phyloP scores from a whole-genome alignment of 2,329 filamentous ascomycete genomes.

The Coccinonectria pachysandricola region DNA sequence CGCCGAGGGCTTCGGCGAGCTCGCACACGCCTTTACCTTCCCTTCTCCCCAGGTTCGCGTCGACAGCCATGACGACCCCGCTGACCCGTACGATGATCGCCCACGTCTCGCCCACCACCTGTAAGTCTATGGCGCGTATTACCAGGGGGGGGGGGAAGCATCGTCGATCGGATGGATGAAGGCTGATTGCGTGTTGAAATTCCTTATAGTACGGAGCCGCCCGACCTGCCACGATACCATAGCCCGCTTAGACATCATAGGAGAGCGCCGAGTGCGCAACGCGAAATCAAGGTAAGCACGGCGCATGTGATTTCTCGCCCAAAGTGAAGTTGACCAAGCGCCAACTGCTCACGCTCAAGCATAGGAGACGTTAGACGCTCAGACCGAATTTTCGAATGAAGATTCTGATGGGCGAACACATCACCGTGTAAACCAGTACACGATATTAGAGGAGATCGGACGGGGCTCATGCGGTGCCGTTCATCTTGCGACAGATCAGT shows the following conservation, averaged over 20 bases:
- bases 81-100: constrained; percentile 10
- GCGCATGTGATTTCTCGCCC: constrained; percentile 18
- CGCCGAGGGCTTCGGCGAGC: constrained; percentile 8
- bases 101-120: constrained; percentile 29
- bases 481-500: constrained; percentile 81
- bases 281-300: constrained; percentile 42
- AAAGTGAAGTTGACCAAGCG: constrained; percentile 28
- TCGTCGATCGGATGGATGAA: constrained; percentile 1
- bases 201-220: constrained; percentile 32
- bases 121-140: constrained; percentile 26
- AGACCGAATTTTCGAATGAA: constrained; percentile 76
- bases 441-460: constrained; percentile 92
- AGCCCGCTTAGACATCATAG: constrained; percentile 49
- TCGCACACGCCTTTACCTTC: constrained; percentile 14
- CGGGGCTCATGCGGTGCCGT: constrained; percentile 91
- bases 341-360: constrained; percentile 5
- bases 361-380: constrained; percentile 85
- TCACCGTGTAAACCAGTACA: constrained; percentile 89
- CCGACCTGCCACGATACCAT: constrained; percentile 29
- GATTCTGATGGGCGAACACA: constrained; percentile 71
- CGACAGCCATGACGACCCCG: constrained; percentile 19
- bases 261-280: constrained; percentile 46
- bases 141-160: no score
- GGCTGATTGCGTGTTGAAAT: constrained; percentile 1
- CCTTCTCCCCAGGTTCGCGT: constrained; percentile 22